These are phyloP conservation scores for Linum tenue DNA, from an alignment of 345 rosid species.

Conservation along the genomic window DNA sequence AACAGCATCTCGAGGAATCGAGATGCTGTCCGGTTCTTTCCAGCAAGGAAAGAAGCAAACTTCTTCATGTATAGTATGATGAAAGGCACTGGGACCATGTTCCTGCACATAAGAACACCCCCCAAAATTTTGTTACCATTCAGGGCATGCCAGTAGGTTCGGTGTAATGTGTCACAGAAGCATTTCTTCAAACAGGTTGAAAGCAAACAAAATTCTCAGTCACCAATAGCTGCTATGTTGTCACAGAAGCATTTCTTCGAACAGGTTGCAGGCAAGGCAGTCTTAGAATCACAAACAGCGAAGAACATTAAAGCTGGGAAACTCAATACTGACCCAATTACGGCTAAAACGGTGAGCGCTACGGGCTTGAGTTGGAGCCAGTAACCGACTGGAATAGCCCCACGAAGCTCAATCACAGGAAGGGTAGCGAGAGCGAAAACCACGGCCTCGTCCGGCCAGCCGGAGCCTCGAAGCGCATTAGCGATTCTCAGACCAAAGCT, in stretches of 20 bases:
- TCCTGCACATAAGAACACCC: slow-evolving; percentile 35
- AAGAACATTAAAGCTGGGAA: background rate
- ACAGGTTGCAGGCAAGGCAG: slow-evolving; percentile 1
- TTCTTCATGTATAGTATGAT: slow-evolving; percentile 67
- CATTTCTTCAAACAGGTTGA: slow-evolving; percentile 8
- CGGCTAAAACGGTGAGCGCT: slow-evolving; percentile 42
- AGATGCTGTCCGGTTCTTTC: slow-evolving; percentile 51
- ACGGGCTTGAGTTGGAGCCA: slow-evolving; percentile 85
- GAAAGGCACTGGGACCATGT: slow-evolving; percentile 93
- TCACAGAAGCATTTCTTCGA: slow-evolving; percentile 3
- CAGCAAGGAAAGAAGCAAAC: slow-evolving; percentile 55
- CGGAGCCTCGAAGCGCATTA: slow-evolving; percentile 45
- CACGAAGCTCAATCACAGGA: slow-evolving; percentile 86
- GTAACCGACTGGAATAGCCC: slow-evolving; percentile 93
- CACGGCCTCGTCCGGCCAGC: slow-evolving; percentile 80
- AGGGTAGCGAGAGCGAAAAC: slow-evolving; percentile 89
- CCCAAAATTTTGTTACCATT: slow-evolving; percentile 1
- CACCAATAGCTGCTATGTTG: background rate
- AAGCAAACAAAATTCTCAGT: background rate
- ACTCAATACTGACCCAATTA: slow-evolving; percentile 58
- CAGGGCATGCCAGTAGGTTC: too few relatives aligned
- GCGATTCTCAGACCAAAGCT: slow-evolving; percentile 68
- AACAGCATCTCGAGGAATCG: slow-evolving; percentile 50
- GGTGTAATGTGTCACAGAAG: background rate
- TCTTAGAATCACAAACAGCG: background rate